Evolutionary conservation across 805 yeast species (phyloP), one percentile per base, ranked within the genome.

Genomic region (Kockiozyma suomiensis): DNA sequence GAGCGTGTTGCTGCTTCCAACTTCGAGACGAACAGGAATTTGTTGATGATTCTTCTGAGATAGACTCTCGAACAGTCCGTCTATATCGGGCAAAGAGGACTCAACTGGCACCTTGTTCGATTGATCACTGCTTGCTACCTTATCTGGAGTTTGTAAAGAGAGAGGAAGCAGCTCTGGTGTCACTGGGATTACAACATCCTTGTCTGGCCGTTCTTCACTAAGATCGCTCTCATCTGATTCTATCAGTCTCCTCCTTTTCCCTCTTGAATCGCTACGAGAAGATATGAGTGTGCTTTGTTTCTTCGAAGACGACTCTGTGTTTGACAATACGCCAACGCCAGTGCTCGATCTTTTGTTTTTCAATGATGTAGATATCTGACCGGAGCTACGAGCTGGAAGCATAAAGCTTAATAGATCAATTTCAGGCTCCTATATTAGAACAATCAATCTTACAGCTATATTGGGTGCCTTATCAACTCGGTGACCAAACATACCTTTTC

Each of bases 341-440:
- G 7, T 21, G 15, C 25, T 26, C 13, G 33, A 25, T 13, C 17
- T 19, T 45, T 4, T 3, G 13, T 25, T 45, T 26, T 33, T 12
- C 49, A 35, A 25, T 10, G 33, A 28, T 45, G 40, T 19, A 15
- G 37, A 4, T 12, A 12, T 45, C 49, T 23, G 8, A 8, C 12
- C 38, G 6, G 23, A 7, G 7, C n/a, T 30, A 19, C 40, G 50
- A 26, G 37, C 25, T 30, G 50, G 50, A 4, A 47, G 26, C 50
- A 47, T 47, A 12, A 47, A 10, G 17, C 40, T 47, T 40, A 47
- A 19, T 3, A 47, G 40, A 47, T 47, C 50, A 47, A 30, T 30
- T 13, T 47, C 50, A 8, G 50, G 40, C n/a, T 30, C 40, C 50
- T 47, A 32, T 13, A 32, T 19, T 4, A 7, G 5, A 13, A 7